phyloP scores from a whole-genome alignment of 768 basidiomycete species.

The Grammothele lineata region DNA sequence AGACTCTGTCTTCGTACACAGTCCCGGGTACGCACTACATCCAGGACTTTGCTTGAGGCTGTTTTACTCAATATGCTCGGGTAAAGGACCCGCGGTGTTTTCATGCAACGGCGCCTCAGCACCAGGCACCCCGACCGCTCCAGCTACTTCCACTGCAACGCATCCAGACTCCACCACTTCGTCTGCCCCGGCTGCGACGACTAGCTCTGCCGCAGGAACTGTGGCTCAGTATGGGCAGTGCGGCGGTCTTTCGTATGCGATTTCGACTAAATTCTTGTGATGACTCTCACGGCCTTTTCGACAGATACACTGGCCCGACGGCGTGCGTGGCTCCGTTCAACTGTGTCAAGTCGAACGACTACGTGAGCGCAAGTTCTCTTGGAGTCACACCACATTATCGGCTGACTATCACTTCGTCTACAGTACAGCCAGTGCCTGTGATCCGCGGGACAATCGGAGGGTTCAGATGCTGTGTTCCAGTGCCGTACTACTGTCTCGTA shows the following conservation, averaged over 20 bases:
- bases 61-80: background rate
- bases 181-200: slow-evolving; percentile 9
- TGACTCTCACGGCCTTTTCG: background rate
- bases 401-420: background rate
- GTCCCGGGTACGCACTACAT: slow-evolving; percentile 19
- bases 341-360: slow-evolving; percentile 31
- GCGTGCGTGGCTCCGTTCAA: slow-evolving; percentile 32
- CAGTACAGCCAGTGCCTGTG: slow-evolving; percentile 35
- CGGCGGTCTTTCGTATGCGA: slow-evolving; percentile 29
- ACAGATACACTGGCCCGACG: slow-evolving; percentile 33
- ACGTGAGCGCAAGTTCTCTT: slow-evolving; percentile 22
- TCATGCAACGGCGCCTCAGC: slow-evolving; percentile 21
- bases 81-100: slow-evolving; percentile 24
- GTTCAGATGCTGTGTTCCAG: no score
- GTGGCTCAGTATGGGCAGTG: slow-evolving; percentile 42
- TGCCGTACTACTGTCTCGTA: background rate
- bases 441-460: background rate
- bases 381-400: background rate
- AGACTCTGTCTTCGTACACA: slow-evolving; percentile 25
- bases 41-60: no score
- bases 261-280: no score
- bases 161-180: no score
- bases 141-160: no score
- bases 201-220: slow-evolving; percentile 20
- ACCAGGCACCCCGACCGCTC: slow-evolving; percentile 5